Evolutionary conservation across 202 grass and related monocot species (phyloP), one percentile per base, ranked within the genome.

Genomic region (Schoenoplectus tabernaemontani): DNA sequence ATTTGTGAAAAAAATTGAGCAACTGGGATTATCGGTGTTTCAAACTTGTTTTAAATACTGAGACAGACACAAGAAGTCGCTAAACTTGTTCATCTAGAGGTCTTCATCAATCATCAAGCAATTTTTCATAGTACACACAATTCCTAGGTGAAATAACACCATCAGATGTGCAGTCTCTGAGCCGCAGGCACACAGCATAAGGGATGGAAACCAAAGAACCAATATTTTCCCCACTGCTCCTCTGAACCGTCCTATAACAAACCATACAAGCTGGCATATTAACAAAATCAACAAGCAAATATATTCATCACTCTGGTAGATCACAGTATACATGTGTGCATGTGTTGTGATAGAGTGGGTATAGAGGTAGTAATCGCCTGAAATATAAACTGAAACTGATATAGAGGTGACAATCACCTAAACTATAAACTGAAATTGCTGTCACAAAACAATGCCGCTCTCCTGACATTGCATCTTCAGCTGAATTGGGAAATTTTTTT

Each of bases 41-140:
- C 4, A 15, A 63, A 63, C 28, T 63, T 36, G 30, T 63, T 46
- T 46, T 9, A 10, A 46, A 46, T n/a, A 3, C 16, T 54, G 33
- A 7, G 16, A 65, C 8, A 65, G 4, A 65, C 33, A 38, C 15
- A 65, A 65, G 13, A 39, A 65, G 13, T 39, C 1, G 0, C 33
- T 10, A 11, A 63, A 63, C 33, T 19, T 38, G 16, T 65, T 39
- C 16, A 38, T 82, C 88, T 97, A 93, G 83, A 93, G 91, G 43
- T 97, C 93, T 84, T n/a, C n/a, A n/a, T n/a, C n/a, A n/a, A n/a
- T 86, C 66, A 61, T 86, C 68, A 47, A 97, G 83, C 90, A 87
- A 96, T 72, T 96, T 89, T 36, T 84, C 83, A 85, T 87, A 96
- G 78, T 93, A 97, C 19, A 68, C 79, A 37, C 93, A 97, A 46